A percentile compares a stretch with the other conserved stretches of the same genome.
phyloP scores from a whole-genome alignment of 257 asterid genomes.

The Henckelia pumila region DNA sequence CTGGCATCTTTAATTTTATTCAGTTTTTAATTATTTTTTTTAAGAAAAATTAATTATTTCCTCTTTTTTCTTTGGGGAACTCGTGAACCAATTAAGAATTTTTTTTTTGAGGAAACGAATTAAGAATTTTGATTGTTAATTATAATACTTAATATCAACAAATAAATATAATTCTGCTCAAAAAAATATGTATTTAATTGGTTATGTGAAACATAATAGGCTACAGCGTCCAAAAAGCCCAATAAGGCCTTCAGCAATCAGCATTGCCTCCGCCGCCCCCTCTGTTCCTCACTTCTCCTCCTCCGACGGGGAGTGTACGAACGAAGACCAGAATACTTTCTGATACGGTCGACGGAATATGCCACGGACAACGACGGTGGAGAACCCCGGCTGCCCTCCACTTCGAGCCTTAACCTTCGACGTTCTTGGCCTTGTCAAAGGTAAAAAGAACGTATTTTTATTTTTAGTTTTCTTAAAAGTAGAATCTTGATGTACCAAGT shows the following conservation, averaged over 20 bases:
- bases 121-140: too few relatives aligned
- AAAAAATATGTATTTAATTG: too few relatives aligned
- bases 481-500: not conserved
- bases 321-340: not conserved
- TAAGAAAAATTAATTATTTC: too few relatives aligned
- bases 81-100: too few relatives aligned
- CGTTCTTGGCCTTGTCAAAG: slow-evolving; percentile 83
- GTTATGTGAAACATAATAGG: too few relatives aligned
- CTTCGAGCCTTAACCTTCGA: slow-evolving; percentile 79
- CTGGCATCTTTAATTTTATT: too few relatives aligned
- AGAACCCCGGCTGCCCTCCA: slow-evolving; percentile 77
- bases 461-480: too few relatives aligned
- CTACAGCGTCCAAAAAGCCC: not conserved
- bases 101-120: too few relatives aligned
- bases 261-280: not conserved
- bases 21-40: too few relatives aligned
- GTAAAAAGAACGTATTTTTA: slow-evolving; percentile 27
- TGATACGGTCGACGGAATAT: slow-evolving; percentile 20
- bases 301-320: not conserved
- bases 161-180: too few relatives aligned
- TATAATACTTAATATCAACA: too few relatives aligned
- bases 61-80: too few relatives aligned
- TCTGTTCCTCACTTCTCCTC: not conserved
- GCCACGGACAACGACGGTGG: slow-evolving; percentile 85
- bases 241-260: not conserved